Conservation (phyloP, 495 filamentous ascomycete species). For the Amphirosellinia nigrospora region DNA sequence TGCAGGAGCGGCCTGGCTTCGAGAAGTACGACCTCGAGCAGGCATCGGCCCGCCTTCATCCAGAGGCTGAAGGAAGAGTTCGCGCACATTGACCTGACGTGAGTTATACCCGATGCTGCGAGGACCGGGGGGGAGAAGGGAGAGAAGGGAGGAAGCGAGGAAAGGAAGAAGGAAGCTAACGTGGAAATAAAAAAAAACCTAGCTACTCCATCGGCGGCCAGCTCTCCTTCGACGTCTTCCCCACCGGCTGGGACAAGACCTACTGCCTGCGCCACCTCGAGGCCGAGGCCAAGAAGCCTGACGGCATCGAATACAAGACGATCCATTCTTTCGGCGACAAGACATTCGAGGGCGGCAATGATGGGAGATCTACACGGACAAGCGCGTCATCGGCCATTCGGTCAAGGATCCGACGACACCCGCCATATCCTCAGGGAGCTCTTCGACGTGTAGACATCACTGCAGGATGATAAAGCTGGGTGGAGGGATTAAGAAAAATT, state of each 20-base stretch:
- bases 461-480: too few relatives aligned
- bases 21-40: conserved; percentile 77
- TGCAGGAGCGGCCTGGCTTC: conserved; percentile 80
- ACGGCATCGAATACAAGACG: conserved; percentile 76
- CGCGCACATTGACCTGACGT: conserved; percentile 83
- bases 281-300: conserved; percentile 71
- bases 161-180: not conserved
- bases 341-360: conserved; percentile 85
- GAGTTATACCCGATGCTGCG: conserved; percentile 37
- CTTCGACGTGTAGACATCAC: conserved; percentile 65
- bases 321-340: conserved; percentile 99
- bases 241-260: conserved; percentile 97
- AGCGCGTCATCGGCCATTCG: conserved; percentile 80
- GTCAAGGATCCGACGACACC: conserved; percentile 82
- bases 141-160: not conserved
- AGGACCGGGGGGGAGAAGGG: too few relatives aligned
- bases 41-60: conserved; percentile 76
- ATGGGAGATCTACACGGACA: conserved; percentile 91
- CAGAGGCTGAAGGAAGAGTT: conserved; percentile 79
- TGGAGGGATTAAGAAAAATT: not conserved
- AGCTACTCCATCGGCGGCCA: conserved; percentile 94
- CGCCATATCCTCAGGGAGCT: conserved; percentile 75
- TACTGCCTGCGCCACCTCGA: conserved; percentile 90
- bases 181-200: not conserved
- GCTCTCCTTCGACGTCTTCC: conserved; percentile 98